Base-by-base conservation (phyloP, 805 yeast genomes). In the Kregervanrija pseudodelftensis region DNA sequence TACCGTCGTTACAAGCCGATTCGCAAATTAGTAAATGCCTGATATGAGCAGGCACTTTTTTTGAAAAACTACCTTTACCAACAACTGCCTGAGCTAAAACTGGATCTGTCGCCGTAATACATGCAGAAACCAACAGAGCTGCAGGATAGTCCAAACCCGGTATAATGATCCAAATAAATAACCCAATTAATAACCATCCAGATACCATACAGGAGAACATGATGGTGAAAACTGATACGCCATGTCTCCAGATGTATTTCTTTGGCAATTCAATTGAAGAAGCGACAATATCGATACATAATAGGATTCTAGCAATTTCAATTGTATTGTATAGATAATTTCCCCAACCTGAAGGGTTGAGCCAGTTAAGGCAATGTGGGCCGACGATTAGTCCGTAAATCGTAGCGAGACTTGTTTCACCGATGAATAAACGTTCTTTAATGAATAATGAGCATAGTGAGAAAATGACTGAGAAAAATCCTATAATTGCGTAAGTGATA, bases 81-180 rank as follows among this genome's bases (percentile, higher is more conserved):
- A 82, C 85, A 36, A 80, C 79, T 3, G 85, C 83, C 33, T 82
- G 82, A 3, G 83, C 79, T 57, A 80, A 67, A 32, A 82, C 83
- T 2, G 88, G 89, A 58, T 82, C 89, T 0, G 89, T 82, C 5
- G 88, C 87, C 0, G 89, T 82, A 44, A 81, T 76, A 59, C 87
- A 80, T 4, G 85, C 84, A n/a, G 77, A 72, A 1, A 82, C 76
- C 40, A 80, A 65, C 30, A 82, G 69, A 4, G 77, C 75, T 43
- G 77, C 76, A 22, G 76, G 60, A 59, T 75, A 80, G 30, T 66
- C 61, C 48, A 79, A 67, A 34, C 72, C 71, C 0, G 85, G 85
- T 30, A 81, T 72, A 41, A 80, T 64, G 11, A 68, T 63, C 79
- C 81, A 81, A 32, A 80, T 68, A 51, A 82, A 78, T 3, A 79